phyloP scores from a whole-genome alignment of 2,329 filamentous ascomycete genomes.

The Arachnomyces sp. region DNA sequence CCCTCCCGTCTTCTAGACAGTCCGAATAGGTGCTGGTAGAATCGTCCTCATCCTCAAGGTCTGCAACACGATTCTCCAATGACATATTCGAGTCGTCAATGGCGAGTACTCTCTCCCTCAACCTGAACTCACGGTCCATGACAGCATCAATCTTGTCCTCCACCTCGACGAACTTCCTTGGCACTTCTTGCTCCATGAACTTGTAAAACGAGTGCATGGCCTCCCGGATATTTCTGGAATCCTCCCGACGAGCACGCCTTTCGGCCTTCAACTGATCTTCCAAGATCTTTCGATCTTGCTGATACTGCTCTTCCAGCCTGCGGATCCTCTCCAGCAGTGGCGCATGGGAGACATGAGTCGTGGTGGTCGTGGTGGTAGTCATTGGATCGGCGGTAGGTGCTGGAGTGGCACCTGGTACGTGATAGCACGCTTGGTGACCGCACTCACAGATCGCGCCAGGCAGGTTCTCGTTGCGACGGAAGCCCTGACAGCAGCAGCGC shows the following conservation, averaged over 20 bases:
- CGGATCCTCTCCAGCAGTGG: constrained; percentile 17
- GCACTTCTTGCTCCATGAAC: constrained; percentile 19
- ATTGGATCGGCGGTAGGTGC: constrained; percentile 1
- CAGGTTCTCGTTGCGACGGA: constrained; percentile 25
- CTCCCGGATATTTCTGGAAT: constrained; percentile 21
- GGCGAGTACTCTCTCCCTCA: constrained; percentile 18
- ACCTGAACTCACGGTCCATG: constrained; percentile 19
- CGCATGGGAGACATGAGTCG: constrained; percentile 5
- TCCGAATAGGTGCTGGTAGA: not conserved
- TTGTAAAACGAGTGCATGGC: constrained; percentile 22
- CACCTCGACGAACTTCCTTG: constrained; percentile 18
- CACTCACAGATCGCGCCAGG: constrained; percentile 38
- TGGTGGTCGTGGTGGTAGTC: constrained; percentile 2
- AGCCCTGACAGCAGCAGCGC: constrained; percentile 38
- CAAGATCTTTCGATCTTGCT: constrained; percentile 17
- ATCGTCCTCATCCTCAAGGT: constrained; percentile 13
- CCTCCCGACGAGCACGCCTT: constrained; percentile 19
- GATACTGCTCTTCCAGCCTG: constrained; percentile 18
- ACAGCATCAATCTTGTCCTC: constrained; percentile 20
- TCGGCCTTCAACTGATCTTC: constrained; percentile 17
- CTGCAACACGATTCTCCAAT: constrained; percentile 15
- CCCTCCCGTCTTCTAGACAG: not conserved
- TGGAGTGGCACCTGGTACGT: constrained; percentile 18
- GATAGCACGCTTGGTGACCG: constrained; percentile 41
- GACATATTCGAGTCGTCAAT: constrained; percentile 20